These are phyloP conservation scores for Amyloporia xantha DNA, from an alignment of 768 basidiomycete genomes.

Conservation along the genomic window DNA sequence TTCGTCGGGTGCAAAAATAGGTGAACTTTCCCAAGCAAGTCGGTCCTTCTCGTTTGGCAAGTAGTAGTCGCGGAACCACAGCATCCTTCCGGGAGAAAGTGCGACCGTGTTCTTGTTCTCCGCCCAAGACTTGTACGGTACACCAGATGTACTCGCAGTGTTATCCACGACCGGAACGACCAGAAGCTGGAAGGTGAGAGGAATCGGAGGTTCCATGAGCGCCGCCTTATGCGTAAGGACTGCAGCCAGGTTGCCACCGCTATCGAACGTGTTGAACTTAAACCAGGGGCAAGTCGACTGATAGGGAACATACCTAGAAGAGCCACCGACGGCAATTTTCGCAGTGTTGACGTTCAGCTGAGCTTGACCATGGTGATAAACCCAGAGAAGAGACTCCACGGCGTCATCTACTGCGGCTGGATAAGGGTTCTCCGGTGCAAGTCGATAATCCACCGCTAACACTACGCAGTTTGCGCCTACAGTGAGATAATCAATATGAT, in stretches of 20 bases:
- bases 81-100: slow-evolving; percentile 57
- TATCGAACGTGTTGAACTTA: slow-evolving; percentile 20
- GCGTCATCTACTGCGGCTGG: slow-evolving; percentile 70
- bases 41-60: slow-evolving; percentile 55
- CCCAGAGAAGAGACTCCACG: slow-evolving; percentile 60
- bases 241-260: slow-evolving; percentile 67
- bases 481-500: not conserved
- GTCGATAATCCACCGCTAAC: slow-evolving; percentile 62
- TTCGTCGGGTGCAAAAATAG: slow-evolving; percentile 58
- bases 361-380: slow-evolving; percentile 39
- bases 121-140: slow-evolving; percentile 42
- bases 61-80: slow-evolving; percentile 69
- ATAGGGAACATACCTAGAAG: slow-evolving; percentile 45
- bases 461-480: slow-evolving; percentile 59
- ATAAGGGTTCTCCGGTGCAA: slow-evolving; percentile 65
- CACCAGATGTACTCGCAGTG: slow-evolving; percentile 41
- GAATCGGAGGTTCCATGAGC: slow-evolving; percentile 39
- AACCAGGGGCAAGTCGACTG: not conserved
- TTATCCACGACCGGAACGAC: slow-evolving; percentile 72
- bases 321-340: slow-evolving; percentile 66
- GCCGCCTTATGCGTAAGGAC: slow-evolving; percentile 59
- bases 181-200: slow-evolving; percentile 54
- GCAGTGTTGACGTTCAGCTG: slow-evolving; percentile 42
- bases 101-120: slow-evolving; percentile 53
- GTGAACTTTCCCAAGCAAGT: slow-evolving; percentile 63